Percentiles rank a stretch among this genome's conserved stretches.
phyloP scores from a whole-genome alignment of 768 basidiomycete genomes.

The Lactifluus hygrophoroides region DNA sequence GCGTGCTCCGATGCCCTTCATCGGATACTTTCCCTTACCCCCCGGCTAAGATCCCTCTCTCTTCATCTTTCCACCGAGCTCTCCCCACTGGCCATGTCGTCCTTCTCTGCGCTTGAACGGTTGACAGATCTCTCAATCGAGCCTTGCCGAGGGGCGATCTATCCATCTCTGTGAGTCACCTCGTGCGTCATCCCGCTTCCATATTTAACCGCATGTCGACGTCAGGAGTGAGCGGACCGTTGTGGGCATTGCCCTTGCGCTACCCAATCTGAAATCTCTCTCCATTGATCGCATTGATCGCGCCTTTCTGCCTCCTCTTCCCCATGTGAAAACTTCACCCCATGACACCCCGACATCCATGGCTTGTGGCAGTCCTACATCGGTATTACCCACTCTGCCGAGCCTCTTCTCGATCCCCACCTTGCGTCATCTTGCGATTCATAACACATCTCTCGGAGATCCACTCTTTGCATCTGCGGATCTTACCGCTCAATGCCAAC shows the following conservation, averaged over 20 bases:
- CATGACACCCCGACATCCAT: not conserved
- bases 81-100: conserved; percentile 2
- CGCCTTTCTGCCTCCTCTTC: not conserved
- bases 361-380: not conserved
- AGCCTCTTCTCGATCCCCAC: conserved; percentile 11
- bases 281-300: conserved; percentile 18
- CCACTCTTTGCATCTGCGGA: conserved; percentile 12
- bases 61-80: conserved; percentile 18
- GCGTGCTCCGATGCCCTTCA: conserved; percentile 10
- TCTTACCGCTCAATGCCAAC: not conserved
- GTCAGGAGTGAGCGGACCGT: conserved; percentile 16
- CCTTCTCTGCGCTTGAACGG: conserved; percentile 7
- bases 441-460: conserved; percentile 15
- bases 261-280: conserved; percentile 16
- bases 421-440: conserved; percentile 17
- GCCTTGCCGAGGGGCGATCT: conserved; percentile 12
- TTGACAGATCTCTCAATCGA: conserved; percentile 15
- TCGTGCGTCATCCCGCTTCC: conserved; percentile 3
- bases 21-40: conserved; percentile 2
- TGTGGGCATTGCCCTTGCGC: conserved; percentile 14
- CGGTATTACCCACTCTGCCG: not conserved
- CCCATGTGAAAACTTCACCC: not conserved
- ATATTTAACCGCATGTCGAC: not conserved
- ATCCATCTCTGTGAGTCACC: conserved; percentile 7
- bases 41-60: conserved; percentile 13